phyloP scores from a whole-genome alignment of 495 filamentous ascomycete species.

The Tuber indicum region DNA sequence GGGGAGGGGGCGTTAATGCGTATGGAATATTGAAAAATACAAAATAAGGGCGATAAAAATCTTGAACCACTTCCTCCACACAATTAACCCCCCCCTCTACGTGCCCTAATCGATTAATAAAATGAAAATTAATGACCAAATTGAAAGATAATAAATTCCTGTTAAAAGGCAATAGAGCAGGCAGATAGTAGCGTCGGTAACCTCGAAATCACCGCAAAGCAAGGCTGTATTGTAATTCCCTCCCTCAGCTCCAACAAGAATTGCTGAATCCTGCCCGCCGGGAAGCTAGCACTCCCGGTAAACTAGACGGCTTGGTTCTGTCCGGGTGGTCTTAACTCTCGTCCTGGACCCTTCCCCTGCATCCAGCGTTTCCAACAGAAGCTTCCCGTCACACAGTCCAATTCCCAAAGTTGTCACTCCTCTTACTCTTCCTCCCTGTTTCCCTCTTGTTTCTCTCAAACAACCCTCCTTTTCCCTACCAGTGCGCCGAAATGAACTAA shows the following conservation, averaged over 20 bases:
- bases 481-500: neutral
- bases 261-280: neutral
- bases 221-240: neutral
- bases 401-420: neutral
- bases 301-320: conserved; percentile 2
- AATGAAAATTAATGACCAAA: neutral
- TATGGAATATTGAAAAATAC: neutral
- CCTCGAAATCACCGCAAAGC: neutral
- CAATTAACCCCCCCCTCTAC: neutral
- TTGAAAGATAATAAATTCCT: neutral
- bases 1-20: neutral
- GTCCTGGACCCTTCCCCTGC: conserved; percentile 1
- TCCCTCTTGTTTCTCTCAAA: neutral
- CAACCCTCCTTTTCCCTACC: conserved; percentile 5
- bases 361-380: conserved; percentile 25
- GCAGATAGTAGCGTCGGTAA: neutral
- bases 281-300: neutral
- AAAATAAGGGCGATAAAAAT: neutral
- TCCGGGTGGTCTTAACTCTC: neutral
- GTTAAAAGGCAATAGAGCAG: neutral
- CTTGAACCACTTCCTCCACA: neutral
- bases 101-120: neutral
- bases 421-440: neutral
- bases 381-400: neutral
- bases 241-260: neutral